phyloP scores from a whole-genome alignment of 1,139 yeast species.

The Yamadazyma conglobata region DNA sequence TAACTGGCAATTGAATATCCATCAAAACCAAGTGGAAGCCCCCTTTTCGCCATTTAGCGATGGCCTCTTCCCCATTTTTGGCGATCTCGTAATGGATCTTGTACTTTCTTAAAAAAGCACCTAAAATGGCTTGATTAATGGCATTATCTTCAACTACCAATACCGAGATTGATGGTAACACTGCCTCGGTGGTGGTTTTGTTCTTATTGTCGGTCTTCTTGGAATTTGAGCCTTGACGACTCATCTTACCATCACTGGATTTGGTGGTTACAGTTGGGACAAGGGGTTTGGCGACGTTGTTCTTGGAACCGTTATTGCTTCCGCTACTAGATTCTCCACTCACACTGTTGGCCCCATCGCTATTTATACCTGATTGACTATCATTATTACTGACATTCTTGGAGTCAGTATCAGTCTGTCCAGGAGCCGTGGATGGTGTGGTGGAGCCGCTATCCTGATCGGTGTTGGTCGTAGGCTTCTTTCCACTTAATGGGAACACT shows the following conservation, averaged over 20 bases:
- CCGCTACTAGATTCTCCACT: no score
- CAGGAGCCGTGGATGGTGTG: no score
- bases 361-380: no score
- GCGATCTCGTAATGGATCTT: slow-evolving; percentile 84
- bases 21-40: slow-evolving; percentile 88
- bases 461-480: no score
- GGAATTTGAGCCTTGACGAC: slow-evolving; percentile 13
- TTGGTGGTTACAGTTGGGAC: neutral
- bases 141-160: slow-evolving; percentile 94
- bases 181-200: slow-evolving; percentile 25
- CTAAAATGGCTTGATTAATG: slow-evolving; percentile 88
- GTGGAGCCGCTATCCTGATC: no score
- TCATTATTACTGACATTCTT: no score
- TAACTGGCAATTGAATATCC: slow-evolving; percentile 93
- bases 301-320: neutral
- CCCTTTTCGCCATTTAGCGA: slow-evolving; percentile 88
- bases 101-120: slow-evolving; percentile 85
- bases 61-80: slow-evolving; percentile 87
- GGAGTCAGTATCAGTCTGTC: no score
- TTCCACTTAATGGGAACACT: no score
- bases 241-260: slow-evolving; percentile 2
- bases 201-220: slow-evolving; percentile 10
- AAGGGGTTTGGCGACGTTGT: neutral
- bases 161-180: slow-evolving; percentile 79
- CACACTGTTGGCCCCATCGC: no score